Evolutionary conservation across 495 filamentous ascomycete species (phyloP), one percentile per base, ranked within the genome.

Genomic region (Physcia stellaris): DNA sequence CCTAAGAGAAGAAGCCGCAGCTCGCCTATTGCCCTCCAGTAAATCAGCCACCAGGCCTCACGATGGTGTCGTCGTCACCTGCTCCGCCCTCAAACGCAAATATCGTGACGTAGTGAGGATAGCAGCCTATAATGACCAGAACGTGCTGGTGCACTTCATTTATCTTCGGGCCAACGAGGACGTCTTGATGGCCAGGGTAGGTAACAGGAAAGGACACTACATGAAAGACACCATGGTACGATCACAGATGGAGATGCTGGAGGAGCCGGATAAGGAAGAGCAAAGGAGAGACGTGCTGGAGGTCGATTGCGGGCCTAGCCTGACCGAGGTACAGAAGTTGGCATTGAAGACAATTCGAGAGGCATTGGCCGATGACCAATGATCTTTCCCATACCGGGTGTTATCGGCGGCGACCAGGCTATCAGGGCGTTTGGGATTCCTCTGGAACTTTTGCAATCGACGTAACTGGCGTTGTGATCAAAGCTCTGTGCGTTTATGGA

Each of bases 171-270:
- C 86, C 10, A 62, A 69, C 21, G 80, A 92, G 56, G 68, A 75
- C 34, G 62, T 79, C 16, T 71, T 95, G 22, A 62, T 92, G 31
- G 62, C 74, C 47, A 73, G 92, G 1, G 87, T 96, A 13, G 59
- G 62, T 15, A 64, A 66, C 18, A 73, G 88, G 46, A 55, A 86
- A 60, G 72, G 75, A 34, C 92, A 99, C 54, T 99, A 90, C 59
- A 96, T 99, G 90, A 92, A 93, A 57, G 81, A 83, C 43, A 73
- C 76, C 37, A 99, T 99, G 92, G 86, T 99, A n/a, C 79, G 80
- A 39, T 87, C 81, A 54, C 92, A 99, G 54, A 77, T 95, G 48
- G 70, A 76, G 41, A 76, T 74, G 35, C 69, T 99, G 13, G 86
- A 99, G 59, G 75, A 80, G 50, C 92, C 92, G 0, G 70, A 65